phyloP scores from a whole-genome alignment of 306 rosid genomes.

The Myrica gale region DNA sequence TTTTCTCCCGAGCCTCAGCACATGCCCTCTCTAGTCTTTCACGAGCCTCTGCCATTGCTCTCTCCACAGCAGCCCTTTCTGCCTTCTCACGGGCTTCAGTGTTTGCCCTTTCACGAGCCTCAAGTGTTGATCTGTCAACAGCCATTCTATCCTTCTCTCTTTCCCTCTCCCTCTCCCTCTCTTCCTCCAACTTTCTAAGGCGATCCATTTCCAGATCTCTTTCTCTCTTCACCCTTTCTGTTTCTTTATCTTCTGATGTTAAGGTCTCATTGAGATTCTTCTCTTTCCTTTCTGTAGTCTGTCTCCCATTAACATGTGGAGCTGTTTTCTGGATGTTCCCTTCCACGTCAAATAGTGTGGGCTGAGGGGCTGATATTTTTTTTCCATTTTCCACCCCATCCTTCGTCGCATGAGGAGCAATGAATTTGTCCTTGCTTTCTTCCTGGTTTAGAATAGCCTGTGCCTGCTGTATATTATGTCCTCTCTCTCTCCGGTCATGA shows the following conservation, averaged over 20 bases:
- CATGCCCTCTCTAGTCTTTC: constrained; percentile 95
- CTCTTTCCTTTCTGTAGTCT: constrained; percentile 46
- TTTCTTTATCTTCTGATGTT: constrained; percentile 48
- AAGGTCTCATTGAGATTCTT: constrained; percentile 36
- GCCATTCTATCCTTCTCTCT: constrained; percentile 93
- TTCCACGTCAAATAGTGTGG: constrained; percentile 35
- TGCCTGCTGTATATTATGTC: constrained; percentile 32
- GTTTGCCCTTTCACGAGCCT: constrained; percentile 62
- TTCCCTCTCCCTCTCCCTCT: constrained; percentile 90
- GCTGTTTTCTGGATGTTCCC: constrained; percentile 38
- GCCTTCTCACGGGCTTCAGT: constrained; percentile 67
- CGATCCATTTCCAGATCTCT: constrained; percentile 63
- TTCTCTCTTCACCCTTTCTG: constrained; percentile 59
- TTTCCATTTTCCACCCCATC: constrained; percentile 35
- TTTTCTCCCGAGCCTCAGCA: constrained; percentile 86
- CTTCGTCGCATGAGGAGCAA: constrained; percentile 32
- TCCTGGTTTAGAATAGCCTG: constrained; percentile 30
- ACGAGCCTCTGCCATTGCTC: constrained; percentile 80
- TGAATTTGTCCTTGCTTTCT: constrained; percentile 32
- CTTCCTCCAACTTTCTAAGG: constrained; percentile 74
- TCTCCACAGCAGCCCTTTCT: constrained; percentile 85
- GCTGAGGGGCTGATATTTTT: constrained; percentile 36
- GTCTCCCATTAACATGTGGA: constrained; percentile 40
- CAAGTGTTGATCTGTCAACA: constrained; percentile 69
- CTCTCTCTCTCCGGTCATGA: constrained; percentile 44